Evolutionary conservation across 1,284 basidiomycete genomes (phyloP).

Genomic region (Papiliotrema flavescens): DNA sequence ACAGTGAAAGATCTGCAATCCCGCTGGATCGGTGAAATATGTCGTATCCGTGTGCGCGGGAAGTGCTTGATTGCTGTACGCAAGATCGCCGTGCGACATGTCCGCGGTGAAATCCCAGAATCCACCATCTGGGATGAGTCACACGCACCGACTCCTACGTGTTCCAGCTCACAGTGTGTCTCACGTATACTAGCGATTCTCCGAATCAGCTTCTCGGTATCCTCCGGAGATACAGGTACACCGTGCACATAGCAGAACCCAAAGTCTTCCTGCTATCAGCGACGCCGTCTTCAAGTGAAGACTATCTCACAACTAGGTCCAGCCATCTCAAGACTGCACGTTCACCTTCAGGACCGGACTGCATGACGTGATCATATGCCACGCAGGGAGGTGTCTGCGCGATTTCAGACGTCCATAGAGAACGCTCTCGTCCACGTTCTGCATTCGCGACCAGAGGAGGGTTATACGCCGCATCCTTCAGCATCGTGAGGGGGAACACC

Average conservation of each 20-base stretch:
- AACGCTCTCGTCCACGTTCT: conserved; percentile 47
- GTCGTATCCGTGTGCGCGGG: conserved; percentile 94
- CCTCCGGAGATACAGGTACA: conserved; percentile 75
- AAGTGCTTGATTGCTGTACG: conserved; percentile 81
- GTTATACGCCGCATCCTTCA: conserved; percentile 33
- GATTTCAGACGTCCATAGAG: conserved; percentile 79
- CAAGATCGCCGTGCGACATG: conserved; percentile 81
- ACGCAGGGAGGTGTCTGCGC: conserved; percentile 71
- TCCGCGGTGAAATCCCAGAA: conserved; percentile 98
- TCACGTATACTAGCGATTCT: conserved; percentile 86
- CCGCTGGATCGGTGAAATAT: conserved; percentile 89
- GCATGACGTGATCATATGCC: conserved; percentile 70
- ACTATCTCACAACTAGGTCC: conserved; percentile 65
- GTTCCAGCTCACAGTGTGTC: conserved; percentile 72
- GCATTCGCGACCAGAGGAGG: conserved; percentile 19
- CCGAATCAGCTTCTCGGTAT: conserved; percentile 72
- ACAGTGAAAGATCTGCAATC: conserved; percentile 91
- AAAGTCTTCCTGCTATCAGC: conserved; percentile 61
- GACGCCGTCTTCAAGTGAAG: neutral
- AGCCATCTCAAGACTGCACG: conserved; percentile 75
- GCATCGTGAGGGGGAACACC: conserved; percentile 61
- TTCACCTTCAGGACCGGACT: conserved; percentile 51
- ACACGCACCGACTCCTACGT: conserved; percentile 2
- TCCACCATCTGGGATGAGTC: conserved; percentile 62
- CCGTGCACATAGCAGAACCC: conserved; percentile 86